Base-by-base conservation (phyloP, 2,329 filamentous ascomycete genomes). In the Phyllosticta paracitricarpa region DNA sequence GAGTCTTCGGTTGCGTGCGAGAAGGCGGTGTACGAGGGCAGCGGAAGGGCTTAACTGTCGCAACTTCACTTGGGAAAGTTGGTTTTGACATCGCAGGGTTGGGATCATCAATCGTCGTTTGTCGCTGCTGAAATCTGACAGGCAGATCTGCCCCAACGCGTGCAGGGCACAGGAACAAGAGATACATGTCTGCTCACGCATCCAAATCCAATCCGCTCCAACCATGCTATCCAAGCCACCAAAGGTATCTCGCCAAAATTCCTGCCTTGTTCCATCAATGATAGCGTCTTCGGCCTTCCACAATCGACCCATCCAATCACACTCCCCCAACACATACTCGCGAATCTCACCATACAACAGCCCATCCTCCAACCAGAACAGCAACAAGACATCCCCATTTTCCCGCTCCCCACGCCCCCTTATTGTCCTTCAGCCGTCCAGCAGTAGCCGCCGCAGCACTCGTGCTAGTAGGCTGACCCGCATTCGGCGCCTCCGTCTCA, bases 21-120 rank as follows among this genome's bases (percentile, higher is more conserved):
- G 68, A 72, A 70, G 68, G 68, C 67, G 10, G 67, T 74, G 61
- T 75, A 75, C 63, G 69, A 73, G 60, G 69, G 69, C 8, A 52
- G 24, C 4, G 35, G 22, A 35, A 51, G 30, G 56, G 14, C 40
- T 3, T 48, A 48, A 17, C 5, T 4, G 14, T 48, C n/a, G 14
- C 17, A n/a, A n/a, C 14, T 17, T 40, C 33, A 40, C 10, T 5
- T 40, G 40, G 6, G 14, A 2, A n/a, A 7, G n/a, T n/a, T 48
- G 17, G 19, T n/a, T 6, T n/a, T 19, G 17, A n/a, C n/a, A 5
- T 17, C n/a, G 12, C n/a, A 5, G 6, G 6, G 40, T n/a, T 48
- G n/a, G 40, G 14, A 19, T n/a, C 14, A 48, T n/a, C 14, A 48
- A n/a, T 48, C 12, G 3, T 48, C 14, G n/a, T n/a, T 48, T 17